Evolutionary conservation across 345 rosid genomes (phyloP), one percentile per base, ranked within the genome.

Genomic region (Citrus sp.): DNA sequence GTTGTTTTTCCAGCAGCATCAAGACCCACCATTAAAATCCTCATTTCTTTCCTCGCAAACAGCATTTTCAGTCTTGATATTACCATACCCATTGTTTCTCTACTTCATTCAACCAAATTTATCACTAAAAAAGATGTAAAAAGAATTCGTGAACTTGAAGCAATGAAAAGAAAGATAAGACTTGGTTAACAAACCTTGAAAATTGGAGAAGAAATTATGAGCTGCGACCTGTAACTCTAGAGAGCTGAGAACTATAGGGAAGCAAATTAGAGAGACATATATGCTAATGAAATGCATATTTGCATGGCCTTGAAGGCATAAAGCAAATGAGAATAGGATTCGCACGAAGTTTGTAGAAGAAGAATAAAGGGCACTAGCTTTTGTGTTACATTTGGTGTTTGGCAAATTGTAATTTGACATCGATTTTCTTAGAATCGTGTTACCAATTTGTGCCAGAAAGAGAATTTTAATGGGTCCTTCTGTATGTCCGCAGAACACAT

Each of bases 1-100:
- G 97, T 90, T 73, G 97, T 92, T 83, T 88, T 92, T 13, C 97
- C 97, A 63, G 92, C 88, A 66, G 93, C 96, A 81, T 90, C 93
- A 30, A 90, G 87, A 79, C 94, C 94, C 75, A 92, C 93, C 97
- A 92, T 92, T 61, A 92, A 82, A 78, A 90, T 90, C 65, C 94
- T 85, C 93, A 89, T 89, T 82, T 90, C 93, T 80, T 90, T 88
- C 90, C 76, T 88, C 16, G 90, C 86, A 78, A 89, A 89, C 2
- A 91, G 75, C 84, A 80, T 67, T 73, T 74, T 87, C 25, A 87
- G 37, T 77, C 90, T 81, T 32, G 92, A 86, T 79, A 89, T 80
- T 22, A 88, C 82, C 82, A 72, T 4, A n/a, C 92, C 94, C 91
- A 89, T 90, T 72, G 34, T 87, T 72, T 18, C 73, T 25, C 19